phyloP scores from a whole-genome alignment of 176 grass and related monocot genomes.

The Tuctoria greenei region DNA sequence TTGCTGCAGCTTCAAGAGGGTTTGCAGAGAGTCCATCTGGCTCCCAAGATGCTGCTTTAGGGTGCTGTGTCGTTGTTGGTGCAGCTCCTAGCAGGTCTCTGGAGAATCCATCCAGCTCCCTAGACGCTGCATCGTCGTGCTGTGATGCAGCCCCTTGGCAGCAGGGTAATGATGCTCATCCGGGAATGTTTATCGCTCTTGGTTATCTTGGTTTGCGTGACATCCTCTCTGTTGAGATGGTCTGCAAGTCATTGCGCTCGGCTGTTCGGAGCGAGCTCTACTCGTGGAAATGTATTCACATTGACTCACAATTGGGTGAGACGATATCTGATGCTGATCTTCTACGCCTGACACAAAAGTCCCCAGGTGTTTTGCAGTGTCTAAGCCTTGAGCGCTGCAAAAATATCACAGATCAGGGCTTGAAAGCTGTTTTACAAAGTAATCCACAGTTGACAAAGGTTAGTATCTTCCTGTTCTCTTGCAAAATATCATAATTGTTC shows the following conservation, averaged over 20 bases:
- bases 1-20: constrained; percentile 17
- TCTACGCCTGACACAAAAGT: constrained; percentile 50
- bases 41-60: constrained; percentile 32
- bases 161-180: constrained; percentile 46
- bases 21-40: constrained; percentile 14
- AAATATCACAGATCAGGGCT: constrained; percentile 75
- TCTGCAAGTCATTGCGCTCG: constrained; percentile 55
- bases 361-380: constrained; percentile 48
- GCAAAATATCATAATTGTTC: constrained; percentile 9
- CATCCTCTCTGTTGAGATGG: constrained; percentile 63
- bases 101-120: constrained; percentile 23
- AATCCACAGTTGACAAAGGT: constrained; percentile 74
- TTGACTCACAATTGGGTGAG: constrained; percentile 46
- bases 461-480: constrained; percentile 36
- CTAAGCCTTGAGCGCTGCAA: constrained; percentile 53
- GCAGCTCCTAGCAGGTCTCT: constrained; percentile 9
- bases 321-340: constrained; percentile 65
- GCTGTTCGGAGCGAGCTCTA: constrained; percentile 47
- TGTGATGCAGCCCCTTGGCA: constrained; percentile 3
- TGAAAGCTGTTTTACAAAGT: constrained; percentile 63
- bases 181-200: constrained; percentile 51
- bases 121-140: constrained; percentile 20
- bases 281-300: constrained; percentile 63
- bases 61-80: not conserved
- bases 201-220: constrained; percentile 60